A percentile compares a stretch with the other conserved stretches of the same genome.
phyloP scores from a whole-genome alignment of 345 rosid species.

The Pistacia atlantica region DNA sequence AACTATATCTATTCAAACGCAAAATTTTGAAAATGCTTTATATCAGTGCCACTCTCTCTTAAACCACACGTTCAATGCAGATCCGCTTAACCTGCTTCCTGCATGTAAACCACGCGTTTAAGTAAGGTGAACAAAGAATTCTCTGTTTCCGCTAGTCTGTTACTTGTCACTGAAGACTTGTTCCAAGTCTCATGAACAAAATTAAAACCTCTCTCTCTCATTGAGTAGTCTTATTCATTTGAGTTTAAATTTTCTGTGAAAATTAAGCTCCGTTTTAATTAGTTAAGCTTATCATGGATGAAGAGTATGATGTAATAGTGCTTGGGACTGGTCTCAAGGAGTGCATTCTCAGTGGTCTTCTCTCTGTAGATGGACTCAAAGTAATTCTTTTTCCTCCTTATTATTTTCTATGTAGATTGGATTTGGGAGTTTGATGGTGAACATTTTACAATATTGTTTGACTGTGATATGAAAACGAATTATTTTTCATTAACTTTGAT shows the following conservation, averaged over 20 bases:
- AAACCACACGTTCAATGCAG: background rate
- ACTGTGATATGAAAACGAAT: too few species aligned
- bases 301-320: slow-evolving; percentile 91
- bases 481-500: too few species aligned
- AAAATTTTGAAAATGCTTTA: too few species aligned
- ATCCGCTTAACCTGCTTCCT: background rate
- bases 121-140: slow-evolving; percentile 11
- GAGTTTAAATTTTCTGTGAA: background rate
- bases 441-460: too few species aligned
- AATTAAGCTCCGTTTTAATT: background rate
- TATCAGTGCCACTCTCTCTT: background rate
- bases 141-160: slow-evolving; percentile 22
- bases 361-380: slow-evolving; percentile 95
- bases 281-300: slow-evolving; percentile 56
- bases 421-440: too few species aligned
- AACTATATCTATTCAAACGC: too few species aligned
- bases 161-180: slow-evolving; percentile 44
- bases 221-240: background rate
- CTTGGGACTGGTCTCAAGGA: slow-evolving; percentile 97
- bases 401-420: too few species aligned
- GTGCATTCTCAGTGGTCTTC: slow-evolving; percentile 95
- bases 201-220: background rate
- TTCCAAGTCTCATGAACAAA: slow-evolving; percentile 13
- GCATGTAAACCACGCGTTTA: slow-evolving; percentile 8
- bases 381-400: slow-evolving; percentile 24